Conservation (phyloP, 257 asterid species). For the Ballota nigra region DNA sequence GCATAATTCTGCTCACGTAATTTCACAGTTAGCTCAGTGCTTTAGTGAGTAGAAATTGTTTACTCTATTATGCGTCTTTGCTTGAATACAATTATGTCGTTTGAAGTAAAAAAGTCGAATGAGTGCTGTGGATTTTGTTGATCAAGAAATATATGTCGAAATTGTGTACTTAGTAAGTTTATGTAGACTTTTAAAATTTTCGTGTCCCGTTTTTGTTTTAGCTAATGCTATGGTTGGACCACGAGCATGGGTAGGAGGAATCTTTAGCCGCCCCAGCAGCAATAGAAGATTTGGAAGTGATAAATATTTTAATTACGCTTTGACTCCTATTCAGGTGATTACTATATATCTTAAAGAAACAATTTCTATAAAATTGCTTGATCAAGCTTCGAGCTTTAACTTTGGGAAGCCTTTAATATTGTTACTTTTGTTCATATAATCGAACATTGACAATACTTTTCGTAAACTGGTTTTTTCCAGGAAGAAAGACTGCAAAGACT, state of each 20-base stretch:
- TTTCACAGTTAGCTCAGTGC: conserved; percentile 77
- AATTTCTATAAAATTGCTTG: background rate
- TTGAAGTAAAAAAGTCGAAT: background rate
- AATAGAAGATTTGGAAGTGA: conserved; percentile 61
- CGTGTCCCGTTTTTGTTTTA: conserved; percentile 27
- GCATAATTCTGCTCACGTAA: conserved; percentile 64
- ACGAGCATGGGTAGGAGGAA: conserved; percentile 93
- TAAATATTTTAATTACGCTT: conserved; percentile 45
- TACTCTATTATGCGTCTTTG: background rate
- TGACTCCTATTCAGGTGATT: conserved; percentile 72
- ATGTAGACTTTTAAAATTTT: background rate
- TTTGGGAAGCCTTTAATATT: too few relatives aligned
- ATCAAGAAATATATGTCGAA: conserved; percentile 5
- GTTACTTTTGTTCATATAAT: background rate
- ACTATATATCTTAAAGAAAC: background rate
- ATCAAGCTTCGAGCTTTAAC: too few relatives aligned
- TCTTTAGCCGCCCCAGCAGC: conserved; percentile 56
- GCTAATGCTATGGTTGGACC: conserved; percentile 99
- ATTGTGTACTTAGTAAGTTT: background rate
- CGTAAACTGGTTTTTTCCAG: conserved; percentile 40
- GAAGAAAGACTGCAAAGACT: conserved; percentile 70
- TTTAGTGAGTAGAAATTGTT: conserved; percentile 65
- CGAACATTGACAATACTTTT: background rate
- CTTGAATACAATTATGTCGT: background rate
- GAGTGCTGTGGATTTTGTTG: background rate